Evolutionary conservation across 1,284 basidiomycete genomes (phyloP).

Genomic region (Ganoderma leucocontextum): DNA sequence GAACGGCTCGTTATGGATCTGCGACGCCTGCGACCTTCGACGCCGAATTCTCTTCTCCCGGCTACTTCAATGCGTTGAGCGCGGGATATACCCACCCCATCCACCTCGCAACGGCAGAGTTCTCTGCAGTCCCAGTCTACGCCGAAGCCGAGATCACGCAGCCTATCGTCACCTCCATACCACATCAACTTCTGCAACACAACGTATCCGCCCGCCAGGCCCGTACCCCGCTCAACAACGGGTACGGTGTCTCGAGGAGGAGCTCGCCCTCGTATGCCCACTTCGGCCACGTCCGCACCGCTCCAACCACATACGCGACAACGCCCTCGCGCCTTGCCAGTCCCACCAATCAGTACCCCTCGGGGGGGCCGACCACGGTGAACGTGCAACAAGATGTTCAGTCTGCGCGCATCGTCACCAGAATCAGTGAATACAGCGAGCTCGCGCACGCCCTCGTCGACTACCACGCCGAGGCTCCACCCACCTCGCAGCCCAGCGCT

Average conservation of each 20-base stretch:
- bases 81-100: neutral
- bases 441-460: neutral
- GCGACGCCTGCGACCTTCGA: neutral
- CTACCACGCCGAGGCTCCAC: neutral
- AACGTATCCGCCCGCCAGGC: neutral
- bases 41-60: neutral
- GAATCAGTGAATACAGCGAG: neutral
- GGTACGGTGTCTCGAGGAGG: neutral
- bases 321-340: no score
- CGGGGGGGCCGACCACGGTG: neutral
- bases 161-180: neutral
- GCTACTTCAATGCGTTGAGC: neutral
- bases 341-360: neutral
- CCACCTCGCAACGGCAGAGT: neutral
- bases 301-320: no score
- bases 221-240: no score
- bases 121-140: neutral
- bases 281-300: no score
- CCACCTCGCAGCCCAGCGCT: neutral
- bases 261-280: neutral
- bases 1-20: neutral
- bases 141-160: no score
- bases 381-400: neutral
- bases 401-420: neutral
- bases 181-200: neutral